A percentile compares a stretch with the other conserved stretches of the same genome.
These are phyloP conservation scores for Solanum appendiculatum DNA, from an alignment of 257 asterid genomes.

Conservation along the genomic window DNA sequence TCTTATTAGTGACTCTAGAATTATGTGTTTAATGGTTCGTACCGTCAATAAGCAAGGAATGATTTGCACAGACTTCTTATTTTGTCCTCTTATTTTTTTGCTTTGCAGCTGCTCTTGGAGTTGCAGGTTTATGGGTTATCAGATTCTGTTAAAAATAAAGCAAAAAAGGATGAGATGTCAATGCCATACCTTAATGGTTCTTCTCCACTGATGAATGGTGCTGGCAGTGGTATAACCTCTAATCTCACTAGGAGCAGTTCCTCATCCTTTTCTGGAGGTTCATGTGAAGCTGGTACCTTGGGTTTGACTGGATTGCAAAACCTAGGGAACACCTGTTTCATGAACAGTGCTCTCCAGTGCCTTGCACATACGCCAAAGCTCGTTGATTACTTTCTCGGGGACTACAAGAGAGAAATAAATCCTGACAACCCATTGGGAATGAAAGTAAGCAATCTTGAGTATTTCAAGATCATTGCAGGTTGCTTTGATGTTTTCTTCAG, in stretches of 20 bases:
- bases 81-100: constrained; percentile 4
- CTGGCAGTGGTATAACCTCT: constrained; percentile 25
- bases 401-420: constrained; percentile 77
- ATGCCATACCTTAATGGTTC: constrained; percentile 40
- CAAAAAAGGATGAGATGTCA: constrained; percentile 40
- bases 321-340: constrained; percentile 95
- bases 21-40: neutral
- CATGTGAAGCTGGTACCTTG: constrained; percentile 73
- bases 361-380: constrained; percentile 92
- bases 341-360: constrained; percentile 96
- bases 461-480: constrained; percentile 2
- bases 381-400: constrained; percentile 96
- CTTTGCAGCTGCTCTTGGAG: constrained; percentile 71
- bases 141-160: constrained; percentile 59
- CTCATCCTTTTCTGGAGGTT: constrained; percentile 33
- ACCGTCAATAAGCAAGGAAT: neutral
- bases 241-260: constrained; percentile 45
- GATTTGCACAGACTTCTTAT: constrained; percentile 7
- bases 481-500: neutral
- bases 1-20: neutral
- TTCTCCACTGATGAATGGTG: constrained; percentile 48
- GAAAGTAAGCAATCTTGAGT: constrained; percentile 41
- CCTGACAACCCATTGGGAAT: constrained; percentile 90
- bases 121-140: constrained; percentile 94
- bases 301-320: constrained; percentile 92